Evolutionary conservation across 306 rosid species (phyloP), one percentile per base, ranked within the genome.

Genomic region (Vigna unguiculata): DNA sequence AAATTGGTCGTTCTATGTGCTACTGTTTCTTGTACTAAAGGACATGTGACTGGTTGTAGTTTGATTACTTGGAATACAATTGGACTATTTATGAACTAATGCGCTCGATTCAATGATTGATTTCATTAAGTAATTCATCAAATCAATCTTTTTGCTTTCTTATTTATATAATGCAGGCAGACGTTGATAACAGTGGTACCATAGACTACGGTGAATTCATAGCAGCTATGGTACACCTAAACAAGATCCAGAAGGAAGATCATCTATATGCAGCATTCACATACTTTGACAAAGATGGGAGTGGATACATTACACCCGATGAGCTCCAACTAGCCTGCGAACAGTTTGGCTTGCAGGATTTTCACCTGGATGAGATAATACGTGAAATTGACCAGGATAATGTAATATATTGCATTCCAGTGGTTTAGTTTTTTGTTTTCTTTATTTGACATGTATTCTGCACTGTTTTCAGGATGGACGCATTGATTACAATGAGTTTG

Each of bases 191-290:
- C 59, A 95, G 97, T 78, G 99, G 99, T 72, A 89, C 99, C 80
- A 90, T 95, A 89, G 99, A 92, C 83, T 92, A 95, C 13, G 97
- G 97, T 20, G 99, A 95, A 78, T 95, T 92, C 78, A 74, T 95
- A 62, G 97, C 99, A 75, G 97, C 97, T 48, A 95, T 95, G 99
- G 90, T 95, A 48, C 93, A 92, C 78, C 85, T 92, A 78, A 95
- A 91, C 90, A 88, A 92, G 85, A 32, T 95, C 75, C 97, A 92
- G 81, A 89, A 85, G 87, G 97, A 95, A 82, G 99, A 95, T 82
- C 96, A 87, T 69, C 88, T 95, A 70, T 95, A 45, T 83, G 88
- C 97, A 34, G 96, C 99, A 65, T 95, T 95, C 80, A 76, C 91
- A 3, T 95, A 95, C 82, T 88, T 95, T 64, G 99, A 95, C 87